Conservation (phyloP, 2,329 filamentous ascomycete genomes). For the Ceratocystis variospora region DNA sequence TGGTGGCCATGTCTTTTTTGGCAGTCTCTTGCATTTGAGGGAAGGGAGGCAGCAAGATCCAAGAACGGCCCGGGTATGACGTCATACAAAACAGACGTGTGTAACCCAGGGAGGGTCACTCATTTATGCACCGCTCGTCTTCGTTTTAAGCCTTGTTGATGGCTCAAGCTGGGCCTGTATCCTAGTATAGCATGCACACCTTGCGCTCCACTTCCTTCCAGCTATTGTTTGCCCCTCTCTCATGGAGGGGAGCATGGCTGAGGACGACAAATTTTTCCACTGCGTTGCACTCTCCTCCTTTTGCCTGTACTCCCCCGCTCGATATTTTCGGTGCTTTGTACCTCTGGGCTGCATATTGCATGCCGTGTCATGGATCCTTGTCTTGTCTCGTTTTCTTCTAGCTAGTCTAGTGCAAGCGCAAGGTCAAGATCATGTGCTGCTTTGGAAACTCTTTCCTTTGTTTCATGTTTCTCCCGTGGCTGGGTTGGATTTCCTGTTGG, state of each 20-base stretch:
- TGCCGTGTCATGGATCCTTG: not conserved
- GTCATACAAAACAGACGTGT: not conserved
- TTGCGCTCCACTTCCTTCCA: too few species aligned
- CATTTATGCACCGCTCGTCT: not conserved
- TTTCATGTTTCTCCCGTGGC: not conserved
- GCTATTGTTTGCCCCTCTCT: not conserved
- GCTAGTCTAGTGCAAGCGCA: not conserved
- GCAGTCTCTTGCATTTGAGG: not conserved
- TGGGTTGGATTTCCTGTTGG: not conserved
- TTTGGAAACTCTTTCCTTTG: not conserved
- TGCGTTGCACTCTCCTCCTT: not conserved
- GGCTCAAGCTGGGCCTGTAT: not conserved
- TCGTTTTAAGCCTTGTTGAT: not conserved
- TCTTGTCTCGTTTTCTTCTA: not conserved
- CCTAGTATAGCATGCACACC: too few species aligned
- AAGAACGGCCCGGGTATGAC: not conserved
- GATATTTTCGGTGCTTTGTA: not conserved
- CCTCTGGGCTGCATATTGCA: conserved; percentile 5
- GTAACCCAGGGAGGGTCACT: not conserved
- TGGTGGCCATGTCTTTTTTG: not conserved
- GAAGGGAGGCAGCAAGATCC: not conserved
- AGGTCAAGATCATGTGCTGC: not conserved
- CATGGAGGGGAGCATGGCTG: too few species aligned
- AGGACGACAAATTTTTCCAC: not conserved
- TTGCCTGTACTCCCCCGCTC: not conserved